phyloP scores from a whole-genome alignment of 1,284 basidiomycete species.

The Cutaneotrichosporon cutaneum region DNA sequence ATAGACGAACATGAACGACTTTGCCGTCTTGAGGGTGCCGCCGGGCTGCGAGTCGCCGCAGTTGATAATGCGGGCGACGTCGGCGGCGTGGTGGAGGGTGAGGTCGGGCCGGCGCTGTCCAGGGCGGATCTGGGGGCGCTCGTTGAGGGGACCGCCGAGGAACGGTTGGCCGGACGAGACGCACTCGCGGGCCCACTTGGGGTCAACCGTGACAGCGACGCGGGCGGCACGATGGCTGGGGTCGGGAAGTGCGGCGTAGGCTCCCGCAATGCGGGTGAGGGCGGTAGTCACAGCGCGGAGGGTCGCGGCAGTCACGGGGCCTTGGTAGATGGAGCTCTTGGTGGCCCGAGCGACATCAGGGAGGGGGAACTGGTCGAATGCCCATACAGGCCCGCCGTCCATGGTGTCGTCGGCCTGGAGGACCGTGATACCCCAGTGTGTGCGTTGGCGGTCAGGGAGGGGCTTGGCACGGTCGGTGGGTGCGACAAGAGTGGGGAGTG shows the following conservation, averaged over 20 bases:
- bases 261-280: conserved; percentile 44
- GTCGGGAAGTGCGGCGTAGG: conserved; percentile 16
- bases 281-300: conserved; percentile 50
- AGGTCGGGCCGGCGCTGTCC: conserved; percentile 46
- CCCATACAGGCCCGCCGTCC: conserved; percentile 56
- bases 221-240: conserved; percentile 17
- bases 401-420: conserved; percentile 55
- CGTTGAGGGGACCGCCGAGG: conserved; percentile 48
- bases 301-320: conserved; percentile 50
- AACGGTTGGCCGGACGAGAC: conserved; percentile 45
- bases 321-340: conserved; percentile 55
- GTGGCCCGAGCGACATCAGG: conserved; percentile 42
- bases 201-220: conserved; percentile 17
- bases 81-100: conserved; percentile 45
- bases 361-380: conserved; percentile 55
- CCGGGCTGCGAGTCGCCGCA: conserved; percentile 56
- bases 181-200: conserved; percentile 34
- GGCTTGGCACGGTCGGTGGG: conserved; percentile 26
- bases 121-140: conserved; percentile 52
- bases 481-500: conserved; percentile 39
- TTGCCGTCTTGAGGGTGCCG: conserved; percentile 47
- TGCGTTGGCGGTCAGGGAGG: conserved; percentile 30
- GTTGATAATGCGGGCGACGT: conserved; percentile 49
- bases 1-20: conserved; percentile 52
- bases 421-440: conserved; percentile 55